Conservation (phyloP, 176 grass and related monocot species). For the Aegilops speltoides region DNA sequence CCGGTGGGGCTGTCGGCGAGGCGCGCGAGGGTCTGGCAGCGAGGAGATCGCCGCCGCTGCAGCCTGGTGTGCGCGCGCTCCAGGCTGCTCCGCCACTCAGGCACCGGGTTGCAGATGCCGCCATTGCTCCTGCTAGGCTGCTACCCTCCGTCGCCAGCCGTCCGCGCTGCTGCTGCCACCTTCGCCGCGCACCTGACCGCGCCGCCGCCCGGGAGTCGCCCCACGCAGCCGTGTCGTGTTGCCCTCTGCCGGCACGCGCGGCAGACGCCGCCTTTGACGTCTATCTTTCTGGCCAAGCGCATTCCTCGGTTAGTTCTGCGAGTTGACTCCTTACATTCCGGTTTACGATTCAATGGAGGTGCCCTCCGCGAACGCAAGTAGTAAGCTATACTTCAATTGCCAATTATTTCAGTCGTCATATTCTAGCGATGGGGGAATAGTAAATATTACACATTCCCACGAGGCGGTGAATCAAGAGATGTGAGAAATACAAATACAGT, state of each 20-base stretch:
- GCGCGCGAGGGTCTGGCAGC: neutral
- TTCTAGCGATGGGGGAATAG: neutral
- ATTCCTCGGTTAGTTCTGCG: neutral
- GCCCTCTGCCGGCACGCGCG: neutral
- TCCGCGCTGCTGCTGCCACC: neutral
- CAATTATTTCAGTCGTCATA: neutral
- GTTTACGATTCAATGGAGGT: neutral
- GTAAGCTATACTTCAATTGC: neutral
- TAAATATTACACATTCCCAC: neutral
- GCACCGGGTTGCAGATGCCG: neutral
- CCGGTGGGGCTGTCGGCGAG: neutral
- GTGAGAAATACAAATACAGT: no score
- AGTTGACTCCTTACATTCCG: neutral
- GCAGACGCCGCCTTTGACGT: neutral
- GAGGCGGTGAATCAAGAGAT: no score
- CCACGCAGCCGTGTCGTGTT: neutral
- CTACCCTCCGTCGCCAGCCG: neutral
- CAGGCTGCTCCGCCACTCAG: neutral
- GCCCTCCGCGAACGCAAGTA: neutral
- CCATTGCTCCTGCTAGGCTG: conserved; percentile 13
- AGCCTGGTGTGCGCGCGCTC: neutral
- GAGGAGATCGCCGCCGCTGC: neutral
- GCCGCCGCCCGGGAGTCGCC: neutral
- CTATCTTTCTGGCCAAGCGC: neutral
- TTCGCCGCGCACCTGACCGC: neutral